These are phyloP conservation scores for Cutaneotrichosporon sp. DNA, from an alignment of 1,284 basidiomycete genomes.

Conservation along the genomic window DNA sequence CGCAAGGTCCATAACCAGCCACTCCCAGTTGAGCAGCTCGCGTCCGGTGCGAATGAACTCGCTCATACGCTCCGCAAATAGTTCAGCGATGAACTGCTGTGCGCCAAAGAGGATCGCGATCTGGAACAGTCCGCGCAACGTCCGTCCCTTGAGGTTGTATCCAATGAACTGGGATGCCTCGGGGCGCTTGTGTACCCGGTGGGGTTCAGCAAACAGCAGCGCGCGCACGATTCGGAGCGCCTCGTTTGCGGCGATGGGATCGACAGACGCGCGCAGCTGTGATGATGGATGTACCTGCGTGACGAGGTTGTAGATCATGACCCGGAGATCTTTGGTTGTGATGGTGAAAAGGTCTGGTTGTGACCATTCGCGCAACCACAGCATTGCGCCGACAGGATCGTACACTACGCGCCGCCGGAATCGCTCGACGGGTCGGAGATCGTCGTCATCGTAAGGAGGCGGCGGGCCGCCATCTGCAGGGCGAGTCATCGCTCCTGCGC, in stretches of 20 bases:
- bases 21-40: conserved; percentile 21
- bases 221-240: conserved; percentile 12
- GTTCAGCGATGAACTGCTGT: conserved; percentile 14
- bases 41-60: conserved; percentile 9
- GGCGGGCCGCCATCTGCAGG: not conserved
- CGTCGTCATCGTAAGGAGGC: conserved; percentile 8
- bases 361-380: conserved; percentile 8
- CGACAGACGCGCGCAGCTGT: not conserved
- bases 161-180: conserved; percentile 7
- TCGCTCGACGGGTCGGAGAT: conserved; percentile 18
- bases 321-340: conserved; percentile 17
- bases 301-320: conserved; percentile 16
- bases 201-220: conserved; percentile 16
- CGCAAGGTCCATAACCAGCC: conserved; percentile 27
- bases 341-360: conserved; percentile 8
- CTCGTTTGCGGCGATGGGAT: not conserved
- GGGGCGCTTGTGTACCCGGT: conserved; percentile 1
- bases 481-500: not conserved
- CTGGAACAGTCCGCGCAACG: conserved; percentile 21
- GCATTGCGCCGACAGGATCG: conserved; percentile 19
- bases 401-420: conserved; percentile 16
- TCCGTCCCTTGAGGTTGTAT: conserved; percentile 7
- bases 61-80: conserved; percentile 26
- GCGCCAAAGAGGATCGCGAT: conserved; percentile 18
- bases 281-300: conserved; percentile 3